phyloP scores from a whole-genome alignment of 345 rosid species.

The Eucalyptus curtisii region DNA sequence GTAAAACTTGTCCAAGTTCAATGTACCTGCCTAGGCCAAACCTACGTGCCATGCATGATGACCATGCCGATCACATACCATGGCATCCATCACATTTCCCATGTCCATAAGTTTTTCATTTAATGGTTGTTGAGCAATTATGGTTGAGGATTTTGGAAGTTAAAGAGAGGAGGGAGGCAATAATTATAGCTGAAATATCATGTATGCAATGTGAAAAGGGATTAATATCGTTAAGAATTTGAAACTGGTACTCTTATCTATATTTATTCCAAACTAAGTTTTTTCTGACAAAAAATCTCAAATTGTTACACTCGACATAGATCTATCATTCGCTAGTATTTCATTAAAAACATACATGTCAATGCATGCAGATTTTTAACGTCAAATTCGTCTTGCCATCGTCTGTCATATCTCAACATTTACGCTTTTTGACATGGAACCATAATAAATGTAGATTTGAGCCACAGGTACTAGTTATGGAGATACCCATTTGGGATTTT shows the following conservation, averaged over 20 bases:
- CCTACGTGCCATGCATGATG: not conserved
- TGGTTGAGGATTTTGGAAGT: not conserved
- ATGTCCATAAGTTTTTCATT: not conserved
- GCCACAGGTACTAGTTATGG: not conserved
- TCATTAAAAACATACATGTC: not conserved
- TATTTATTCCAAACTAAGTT: not conserved
- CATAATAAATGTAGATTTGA: not conserved
- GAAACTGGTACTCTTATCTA: not conserved
- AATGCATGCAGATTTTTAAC: not conserved
- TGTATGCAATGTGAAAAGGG: not conserved
- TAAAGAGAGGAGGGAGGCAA: not conserved
- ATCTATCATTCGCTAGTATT: not conserved
- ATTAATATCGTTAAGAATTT: not conserved
- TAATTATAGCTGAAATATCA: not conserved
- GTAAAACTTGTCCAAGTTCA: not conserved
- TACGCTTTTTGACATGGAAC: too few relatives aligned
- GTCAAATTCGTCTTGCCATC: too few relatives aligned
- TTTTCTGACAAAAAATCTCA: rapidly evolving
- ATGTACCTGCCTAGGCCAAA: not conserved
- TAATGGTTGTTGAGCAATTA: not conserved
- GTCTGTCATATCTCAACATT: not conserved
- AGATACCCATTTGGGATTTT: not conserved
- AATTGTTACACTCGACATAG: not conserved
- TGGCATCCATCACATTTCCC: not conserved
- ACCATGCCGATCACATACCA: not conserved